A percentile compares a stretch with the other conserved stretches of the same genome.
Conservation (phyloP, 164 flowering plant species). For the Annona squamosa region DNA sequence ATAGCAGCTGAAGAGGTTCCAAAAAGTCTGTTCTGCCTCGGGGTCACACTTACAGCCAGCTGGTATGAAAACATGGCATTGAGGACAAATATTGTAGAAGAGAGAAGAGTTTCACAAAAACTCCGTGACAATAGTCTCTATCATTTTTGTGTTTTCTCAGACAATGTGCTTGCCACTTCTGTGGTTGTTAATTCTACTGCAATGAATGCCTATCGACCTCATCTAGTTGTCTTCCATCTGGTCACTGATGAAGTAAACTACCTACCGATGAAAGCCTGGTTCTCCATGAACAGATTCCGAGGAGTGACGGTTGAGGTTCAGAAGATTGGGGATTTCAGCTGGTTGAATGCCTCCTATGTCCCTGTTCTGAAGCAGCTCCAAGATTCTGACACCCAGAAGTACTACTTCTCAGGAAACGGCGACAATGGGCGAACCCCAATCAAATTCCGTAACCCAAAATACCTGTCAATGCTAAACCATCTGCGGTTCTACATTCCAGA, state of each 20-base stretch:
- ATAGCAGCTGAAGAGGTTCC: conserved; percentile 89
- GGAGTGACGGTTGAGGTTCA: conserved; percentile 75
- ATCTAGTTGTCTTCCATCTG: conserved; percentile 62
- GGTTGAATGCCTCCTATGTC: conserved; percentile 89
- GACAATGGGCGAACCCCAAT: conserved; percentile 55
- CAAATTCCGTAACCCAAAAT: conserved; percentile 82
- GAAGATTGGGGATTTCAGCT: conserved; percentile 66
- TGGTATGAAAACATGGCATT: conserved; percentile 48
- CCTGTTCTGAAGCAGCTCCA: conserved; percentile 88
- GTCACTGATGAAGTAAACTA: conserved; percentile 80
- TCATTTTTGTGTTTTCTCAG: conserved; percentile 82
- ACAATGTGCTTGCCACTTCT: conserved; percentile 79
- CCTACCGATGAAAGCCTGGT: conserved; percentile 88
- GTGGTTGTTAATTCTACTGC: conserved; percentile 83
- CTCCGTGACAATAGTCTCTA: conserved; percentile 50
- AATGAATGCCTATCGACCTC: conserved; percentile 48
- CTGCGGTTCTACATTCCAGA: conserved; percentile 84
- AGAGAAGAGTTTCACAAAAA: conserved; percentile 22
- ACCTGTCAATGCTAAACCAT: conserved; percentile 85
- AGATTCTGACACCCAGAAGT: conserved; percentile 65
- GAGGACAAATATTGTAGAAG: conserved; percentile 26
- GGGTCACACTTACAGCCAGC: conserved; percentile 54
- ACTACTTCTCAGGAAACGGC: conserved; percentile 62
- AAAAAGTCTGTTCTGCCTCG: conserved; percentile 72
- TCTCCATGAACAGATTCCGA: conserved; percentile 47